These are phyloP conservation scores for Populus trichocarpa DNA, from an alignment of 441 rosid species.

Conservation along the genomic window DNA sequence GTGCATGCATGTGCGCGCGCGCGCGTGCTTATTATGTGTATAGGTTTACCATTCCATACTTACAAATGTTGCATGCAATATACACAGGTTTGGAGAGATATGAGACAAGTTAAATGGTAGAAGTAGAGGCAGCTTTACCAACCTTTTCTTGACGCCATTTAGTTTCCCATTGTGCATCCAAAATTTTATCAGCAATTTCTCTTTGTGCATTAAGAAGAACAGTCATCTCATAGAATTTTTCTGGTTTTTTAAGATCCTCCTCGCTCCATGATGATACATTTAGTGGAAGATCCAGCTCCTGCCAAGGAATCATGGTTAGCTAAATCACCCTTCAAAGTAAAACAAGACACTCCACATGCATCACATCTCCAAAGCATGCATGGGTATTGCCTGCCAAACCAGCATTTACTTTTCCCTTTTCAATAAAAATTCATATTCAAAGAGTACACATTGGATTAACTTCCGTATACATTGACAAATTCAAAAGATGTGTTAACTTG, in stretches of 20 bases:
- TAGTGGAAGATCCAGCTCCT: slow-evolving; percentile 82
- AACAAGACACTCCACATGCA: neutral
- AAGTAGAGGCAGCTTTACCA: slow-evolving; percentile 10
- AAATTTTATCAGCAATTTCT: slow-evolving; percentile 74
- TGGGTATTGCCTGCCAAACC: neutral
- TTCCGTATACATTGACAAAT: too few relatives aligned
- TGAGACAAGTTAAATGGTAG: neutral
- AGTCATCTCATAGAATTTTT: slow-evolving; percentile 78
- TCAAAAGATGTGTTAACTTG: neutral
- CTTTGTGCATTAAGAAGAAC: slow-evolving; percentile 89
- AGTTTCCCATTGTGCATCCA: slow-evolving; percentile 85
- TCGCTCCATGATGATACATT: slow-evolving; percentile 80
- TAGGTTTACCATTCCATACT: too few relatives aligned
- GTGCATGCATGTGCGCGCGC: neutral
- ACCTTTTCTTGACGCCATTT: slow-evolving; percentile 95
- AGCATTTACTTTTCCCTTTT: neutral
- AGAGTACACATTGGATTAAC: neutral
- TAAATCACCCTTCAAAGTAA: slow-evolving; percentile 2
- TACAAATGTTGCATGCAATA: neutral
- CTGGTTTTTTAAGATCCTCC: slow-evolving; percentile 74
- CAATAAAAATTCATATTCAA: neutral
- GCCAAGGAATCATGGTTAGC: slow-evolving; percentile 28
- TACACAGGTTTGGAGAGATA: neutral
- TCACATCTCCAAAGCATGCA: neutral
- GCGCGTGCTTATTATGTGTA: too few relatives aligned